Percentiles rank a stretch among this genome's conserved stretches.
Evolutionary conservation across 768 basidiomycete genomes (phyloP).

Genomic region (Tulasnella sp.): DNA sequence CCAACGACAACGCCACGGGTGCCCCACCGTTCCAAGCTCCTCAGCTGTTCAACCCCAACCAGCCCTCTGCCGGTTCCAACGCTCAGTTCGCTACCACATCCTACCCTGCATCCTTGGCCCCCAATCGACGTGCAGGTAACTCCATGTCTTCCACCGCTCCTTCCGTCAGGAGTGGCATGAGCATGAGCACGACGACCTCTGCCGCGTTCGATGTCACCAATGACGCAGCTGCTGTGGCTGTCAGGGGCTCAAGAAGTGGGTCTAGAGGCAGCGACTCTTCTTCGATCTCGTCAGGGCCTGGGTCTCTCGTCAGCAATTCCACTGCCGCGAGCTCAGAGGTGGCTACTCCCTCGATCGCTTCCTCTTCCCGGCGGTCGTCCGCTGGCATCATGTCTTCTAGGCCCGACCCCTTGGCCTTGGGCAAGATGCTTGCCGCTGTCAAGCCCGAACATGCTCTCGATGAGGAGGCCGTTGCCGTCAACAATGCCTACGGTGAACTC

Average conservation of each 20-base stretch:
- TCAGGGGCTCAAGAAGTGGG: neutral
- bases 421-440: conserved; percentile 5
- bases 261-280: conserved; percentile 3
- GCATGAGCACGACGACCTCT: neutral
- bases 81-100: neutral
- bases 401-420: neutral
- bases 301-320: neutral
- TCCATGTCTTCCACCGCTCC: neutral
- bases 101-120: conserved; percentile 13
- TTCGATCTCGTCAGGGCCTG: neutral
- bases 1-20: conserved; percentile 10
- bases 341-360: conserved; percentile 9
- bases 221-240: neutral
- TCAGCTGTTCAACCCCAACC: conserved; percentile 17
- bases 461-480: neutral
- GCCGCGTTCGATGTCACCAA: neutral
- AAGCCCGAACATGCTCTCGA: neutral
- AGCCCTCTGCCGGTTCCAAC: conserved; percentile 16
- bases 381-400: neutral
- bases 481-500: neutral
- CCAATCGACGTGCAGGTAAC: neutral
- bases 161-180: conserved; percentile 7
- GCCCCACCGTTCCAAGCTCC: conserved; percentile 24
- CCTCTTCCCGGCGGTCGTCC: conserved; percentile 10
- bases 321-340: neutral